phyloP scores from a whole-genome alignment of 176 grass and related monocot genomes.

The Avena eriantha region DNA sequence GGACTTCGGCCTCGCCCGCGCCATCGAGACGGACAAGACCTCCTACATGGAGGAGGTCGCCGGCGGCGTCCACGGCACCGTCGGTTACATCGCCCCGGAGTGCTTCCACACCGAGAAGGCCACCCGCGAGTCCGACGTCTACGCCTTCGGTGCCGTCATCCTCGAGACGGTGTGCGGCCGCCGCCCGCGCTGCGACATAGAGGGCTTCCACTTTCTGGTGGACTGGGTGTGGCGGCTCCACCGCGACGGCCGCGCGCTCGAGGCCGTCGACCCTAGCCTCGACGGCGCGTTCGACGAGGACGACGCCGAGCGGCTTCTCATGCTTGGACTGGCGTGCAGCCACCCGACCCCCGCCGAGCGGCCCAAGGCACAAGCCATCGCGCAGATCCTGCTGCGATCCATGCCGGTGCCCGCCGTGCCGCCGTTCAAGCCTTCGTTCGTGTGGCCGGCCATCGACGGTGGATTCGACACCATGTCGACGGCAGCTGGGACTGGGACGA shows the following conservation, averaged over 20 bases:
- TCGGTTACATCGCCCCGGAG: conserved; percentile 91
- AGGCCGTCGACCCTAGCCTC: conserved; percentile 65
- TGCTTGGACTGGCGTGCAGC: conserved; percentile 87
- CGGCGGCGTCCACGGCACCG: conserved; percentile 72
- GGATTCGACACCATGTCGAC: conserved; percentile 40
- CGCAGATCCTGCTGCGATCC: conserved; percentile 60
- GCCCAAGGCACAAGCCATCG: conserved; percentile 61
- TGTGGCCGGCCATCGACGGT: conserved; percentile 58
- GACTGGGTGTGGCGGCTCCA: conserved; percentile 96
- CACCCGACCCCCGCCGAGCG: conserved; percentile 65
- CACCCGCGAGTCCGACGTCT: conserved; percentile 90
- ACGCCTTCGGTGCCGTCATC: conserved; percentile 80
- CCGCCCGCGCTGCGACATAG: conserved; percentile 68
- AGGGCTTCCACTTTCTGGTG: conserved; percentile 40
- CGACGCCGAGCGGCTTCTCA: conserved; percentile 67
- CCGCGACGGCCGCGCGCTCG: conserved; percentile 63
- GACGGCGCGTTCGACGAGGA: conserved; percentile 38
- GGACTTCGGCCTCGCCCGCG: conserved; percentile 93
- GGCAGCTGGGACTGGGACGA: conserved; percentile 34
- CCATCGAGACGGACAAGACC: conserved; percentile 84
- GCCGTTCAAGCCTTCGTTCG: conserved; percentile 72
- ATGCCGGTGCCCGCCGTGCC: conserved; percentile 56
- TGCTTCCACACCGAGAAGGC: conserved; percentile 98
- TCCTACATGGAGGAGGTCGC: conserved; percentile 78
- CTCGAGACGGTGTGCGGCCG: conserved; percentile 84